Percentiles rank a stretch among this genome's conserved stretches.
Conservation (phyloP, 1,284 basidiomycete genomes). For the Apiotrichum domesticum region DNA sequence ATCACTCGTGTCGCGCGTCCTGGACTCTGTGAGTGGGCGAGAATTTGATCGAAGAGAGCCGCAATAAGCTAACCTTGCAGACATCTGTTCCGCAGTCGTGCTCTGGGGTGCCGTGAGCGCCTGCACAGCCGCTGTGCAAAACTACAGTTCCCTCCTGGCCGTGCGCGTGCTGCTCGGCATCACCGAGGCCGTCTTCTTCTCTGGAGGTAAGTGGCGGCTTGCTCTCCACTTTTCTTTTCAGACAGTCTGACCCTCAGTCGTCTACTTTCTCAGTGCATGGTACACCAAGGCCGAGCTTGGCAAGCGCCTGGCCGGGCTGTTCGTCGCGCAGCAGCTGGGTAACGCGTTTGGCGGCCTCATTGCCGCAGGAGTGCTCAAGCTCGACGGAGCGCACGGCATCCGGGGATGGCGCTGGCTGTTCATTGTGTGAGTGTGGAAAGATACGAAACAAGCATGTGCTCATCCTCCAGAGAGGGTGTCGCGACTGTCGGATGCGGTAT, state of each 20-base stretch:
- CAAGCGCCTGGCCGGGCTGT: slow-evolving; percentile 7
- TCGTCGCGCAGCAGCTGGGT: slow-evolving; percentile 3
- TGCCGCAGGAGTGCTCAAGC: background rate
- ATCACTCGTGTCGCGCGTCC: slow-evolving; percentile 2
- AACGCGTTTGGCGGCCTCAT: slow-evolving; percentile 7
- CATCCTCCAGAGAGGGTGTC: slow-evolving; percentile 1
- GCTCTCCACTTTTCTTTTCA: slow-evolving; percentile 30
- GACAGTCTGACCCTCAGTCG: slow-evolving; percentile 20
- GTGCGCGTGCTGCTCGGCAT: slow-evolving; percentile 24
- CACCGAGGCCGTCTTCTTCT: slow-evolving; percentile 36
- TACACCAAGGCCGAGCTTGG: slow-evolving; percentile 21
- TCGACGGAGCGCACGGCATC: slow-evolving; percentile 1
- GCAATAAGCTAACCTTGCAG: background rate
- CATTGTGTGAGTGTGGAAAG: slow-evolving; percentile 8
- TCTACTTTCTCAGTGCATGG: slow-evolving; percentile 36
- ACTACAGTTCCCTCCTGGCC: slow-evolving; percentile 17
- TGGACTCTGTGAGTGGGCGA: slow-evolving; percentile 9
- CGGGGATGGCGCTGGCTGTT: slow-evolving; percentile 6
- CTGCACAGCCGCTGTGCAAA: slow-evolving; percentile 25
- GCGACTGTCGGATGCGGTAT: slow-evolving; percentile 1
- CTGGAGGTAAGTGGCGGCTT: slow-evolving; percentile 27
- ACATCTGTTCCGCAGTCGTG: slow-evolving; percentile 16
- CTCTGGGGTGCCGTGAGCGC: slow-evolving; percentile 36
- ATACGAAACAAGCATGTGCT: slow-evolving; percentile 12
- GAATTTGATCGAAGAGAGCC: background rate